Evolutionary conservation across 139 green algal species (phyloP).

Genomic region (Choricystis sp.): DNA sequence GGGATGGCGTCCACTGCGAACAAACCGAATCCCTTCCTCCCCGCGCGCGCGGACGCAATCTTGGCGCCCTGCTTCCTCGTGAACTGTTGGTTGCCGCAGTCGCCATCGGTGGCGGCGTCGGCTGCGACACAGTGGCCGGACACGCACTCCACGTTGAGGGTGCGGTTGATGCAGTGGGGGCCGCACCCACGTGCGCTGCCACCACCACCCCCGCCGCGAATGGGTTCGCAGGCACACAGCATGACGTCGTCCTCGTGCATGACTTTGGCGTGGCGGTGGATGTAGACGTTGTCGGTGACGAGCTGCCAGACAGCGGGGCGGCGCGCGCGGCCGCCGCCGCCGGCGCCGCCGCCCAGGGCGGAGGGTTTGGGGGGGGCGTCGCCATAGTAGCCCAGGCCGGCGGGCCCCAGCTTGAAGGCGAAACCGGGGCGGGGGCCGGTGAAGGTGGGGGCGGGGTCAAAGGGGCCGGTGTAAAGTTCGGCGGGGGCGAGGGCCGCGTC

Average conservation of each 20-base stretch:
- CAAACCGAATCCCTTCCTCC: conserved; percentile 79
- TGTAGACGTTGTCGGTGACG: conserved; percentile 60
- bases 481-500: no score
- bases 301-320: conserved; percentile 67
- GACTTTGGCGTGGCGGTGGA: conserved; percentile 49
- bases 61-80: conserved; percentile 57
- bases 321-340: no score
- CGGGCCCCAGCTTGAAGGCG: no score
- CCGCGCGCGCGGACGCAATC: conserved; percentile 55
- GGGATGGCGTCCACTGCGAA: conserved; percentile 54
- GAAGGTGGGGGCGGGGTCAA: no score
- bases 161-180: conserved; percentile 83
- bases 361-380: no score
- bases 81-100: conserved; percentile 95
- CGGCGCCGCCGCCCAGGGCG: no score
- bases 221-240: conserved; percentile 74
- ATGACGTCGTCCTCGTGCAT: conserved; percentile 87
- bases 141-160: conserved; percentile 85
- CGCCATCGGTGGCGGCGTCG: no score
- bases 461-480: no score
- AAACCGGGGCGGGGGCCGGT: no score
- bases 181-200: conserved; percentile 38
- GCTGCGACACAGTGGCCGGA: conserved; percentile 80
- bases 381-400: no score
- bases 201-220: conserved; percentile 7